phyloP scores from a whole-genome alignment of 176 grass and related monocot species.

The Thalia dealbata region DNA sequence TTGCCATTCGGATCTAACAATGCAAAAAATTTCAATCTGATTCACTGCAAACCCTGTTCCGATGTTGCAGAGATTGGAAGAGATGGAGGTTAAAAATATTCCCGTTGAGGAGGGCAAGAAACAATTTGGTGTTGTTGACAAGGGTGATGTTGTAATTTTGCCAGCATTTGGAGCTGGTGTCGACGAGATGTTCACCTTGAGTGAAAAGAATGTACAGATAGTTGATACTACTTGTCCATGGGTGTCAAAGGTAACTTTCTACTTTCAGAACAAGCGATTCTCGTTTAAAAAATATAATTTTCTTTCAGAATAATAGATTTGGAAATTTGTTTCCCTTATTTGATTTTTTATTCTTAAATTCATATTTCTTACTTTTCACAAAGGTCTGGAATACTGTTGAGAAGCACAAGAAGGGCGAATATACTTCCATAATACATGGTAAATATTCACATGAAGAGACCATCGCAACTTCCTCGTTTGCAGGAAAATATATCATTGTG shows the following conservation, averaged over 20 bases:
- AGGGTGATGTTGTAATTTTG: slow-evolving; percentile 83
- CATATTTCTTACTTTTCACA: not conserved
- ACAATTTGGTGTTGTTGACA: slow-evolving; percentile 24
- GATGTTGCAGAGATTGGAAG: slow-evolving; percentile 58
- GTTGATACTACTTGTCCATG: slow-evolving; percentile 98
- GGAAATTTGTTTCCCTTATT: not conserved
- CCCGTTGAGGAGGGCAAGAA: slow-evolving; percentile 1
- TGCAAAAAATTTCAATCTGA: not conserved
- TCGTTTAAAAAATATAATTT: slow-evolving; percentile 60
- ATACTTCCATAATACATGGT: slow-evolving; percentile 90
- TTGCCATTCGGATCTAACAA: not conserved
- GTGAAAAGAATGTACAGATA: slow-evolving; percentile 93
- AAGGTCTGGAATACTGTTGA: slow-evolving; percentile 99
- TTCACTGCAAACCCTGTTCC: not conserved
- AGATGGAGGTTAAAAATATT: slow-evolving; percentile 10
- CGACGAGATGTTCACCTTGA: slow-evolving; percentile 91
- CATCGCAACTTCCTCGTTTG: slow-evolving; percentile 93
- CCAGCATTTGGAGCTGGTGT: slow-evolving; percentile 93
- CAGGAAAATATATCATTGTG: slow-evolving; percentile 73
- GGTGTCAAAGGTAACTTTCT: slow-evolving; percentile 77
- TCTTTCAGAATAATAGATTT: not conserved
- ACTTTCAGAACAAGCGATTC: too few relatives aligned
- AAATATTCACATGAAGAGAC: slow-evolving; percentile 97
- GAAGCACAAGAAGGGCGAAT: slow-evolving; percentile 98
- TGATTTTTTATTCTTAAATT: slow-evolving; percentile 13